These are phyloP conservation scores for Anthoceros angustus DNA, from an alignment of 225 moss, liverwort and hornwort genomes.

Conservation along the genomic window DNA sequence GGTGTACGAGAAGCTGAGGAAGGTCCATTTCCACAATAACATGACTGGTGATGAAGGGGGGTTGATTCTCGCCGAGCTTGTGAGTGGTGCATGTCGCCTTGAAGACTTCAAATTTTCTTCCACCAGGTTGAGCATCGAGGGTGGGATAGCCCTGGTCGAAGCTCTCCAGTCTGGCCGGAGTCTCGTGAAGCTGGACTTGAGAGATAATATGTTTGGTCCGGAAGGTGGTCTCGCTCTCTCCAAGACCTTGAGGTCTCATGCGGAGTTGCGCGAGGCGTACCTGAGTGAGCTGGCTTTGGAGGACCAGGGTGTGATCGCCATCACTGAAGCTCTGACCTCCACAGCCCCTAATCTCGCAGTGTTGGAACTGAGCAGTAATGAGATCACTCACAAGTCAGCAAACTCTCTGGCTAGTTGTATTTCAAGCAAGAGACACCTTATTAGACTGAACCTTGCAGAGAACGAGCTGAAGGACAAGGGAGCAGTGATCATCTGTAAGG, in stretches of 20 bases:
- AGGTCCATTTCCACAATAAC: conserved; percentile 82
- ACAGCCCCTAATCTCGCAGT: conserved; percentile 38
- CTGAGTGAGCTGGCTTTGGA: conserved; percentile 71
- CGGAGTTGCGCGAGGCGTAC: conserved; percentile 51
- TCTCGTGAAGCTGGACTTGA: conserved; percentile 54
- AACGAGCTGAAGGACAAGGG: conserved; percentile 82
- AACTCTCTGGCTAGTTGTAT: conserved; percentile 51
- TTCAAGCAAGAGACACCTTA: conserved; percentile 35
- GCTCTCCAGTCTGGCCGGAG: conserved; percentile 47
- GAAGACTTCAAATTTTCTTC: conserved; percentile 90
- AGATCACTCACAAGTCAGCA: conserved; percentile 55
- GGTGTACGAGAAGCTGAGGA: conserved; percentile 47
- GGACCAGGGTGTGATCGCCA: conserved; percentile 56
- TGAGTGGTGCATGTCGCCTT: conserved; percentile 40
- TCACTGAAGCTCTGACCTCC: conserved; percentile 43
- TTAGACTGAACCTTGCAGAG: conserved; percentile 59
- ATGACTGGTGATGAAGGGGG: conserved; percentile 97
- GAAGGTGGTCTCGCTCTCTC: conserved; percentile 58
- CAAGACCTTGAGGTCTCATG: conserved; percentile 47
- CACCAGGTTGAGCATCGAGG: conserved; percentile 64
- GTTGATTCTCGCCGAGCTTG: conserved; percentile 40
- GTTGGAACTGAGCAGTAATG: conserved; percentile 76
- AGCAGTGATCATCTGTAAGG: conserved; percentile 37
- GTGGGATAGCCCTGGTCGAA: conserved; percentile 62
- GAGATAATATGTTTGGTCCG: conserved; percentile 95